Evolutionary conservation across 2,329 filamentous ascomycete genomes (phyloP).

Genomic region (Cladosporium sphaerospermum): DNA sequence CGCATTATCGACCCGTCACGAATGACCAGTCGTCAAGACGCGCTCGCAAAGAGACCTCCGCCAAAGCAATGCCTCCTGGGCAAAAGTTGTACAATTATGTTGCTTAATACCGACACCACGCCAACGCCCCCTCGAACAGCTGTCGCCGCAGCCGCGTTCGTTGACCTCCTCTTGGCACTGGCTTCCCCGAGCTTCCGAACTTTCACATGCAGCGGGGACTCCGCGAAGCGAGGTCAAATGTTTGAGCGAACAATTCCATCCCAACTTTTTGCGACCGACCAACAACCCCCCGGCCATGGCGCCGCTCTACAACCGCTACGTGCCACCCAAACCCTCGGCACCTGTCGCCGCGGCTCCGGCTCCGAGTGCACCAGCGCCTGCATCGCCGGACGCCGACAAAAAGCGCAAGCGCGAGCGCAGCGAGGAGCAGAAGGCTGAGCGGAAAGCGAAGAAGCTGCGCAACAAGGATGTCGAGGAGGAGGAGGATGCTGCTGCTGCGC

Average conservation of each 20-base stretch:
- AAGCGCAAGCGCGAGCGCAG: slow-evolving; percentile 30
- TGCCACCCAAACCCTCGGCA: slow-evolving; percentile 32
- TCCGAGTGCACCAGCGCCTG: background rate
- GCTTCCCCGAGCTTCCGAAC: background rate
- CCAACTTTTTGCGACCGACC: too few relatives aligned
- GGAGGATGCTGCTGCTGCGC: background rate
- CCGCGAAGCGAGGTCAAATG: too few relatives aligned
- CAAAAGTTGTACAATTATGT: too few relatives aligned
- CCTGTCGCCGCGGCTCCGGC: background rate
- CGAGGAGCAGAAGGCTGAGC: slow-evolving; percentile 25
- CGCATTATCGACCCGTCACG: background rate
- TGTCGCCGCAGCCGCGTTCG: background rate
- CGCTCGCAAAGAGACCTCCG: too few relatives aligned
- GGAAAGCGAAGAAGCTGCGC: slow-evolving; percentile 28
- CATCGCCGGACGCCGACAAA: slow-evolving; percentile 14
- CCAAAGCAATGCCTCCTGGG: too few relatives aligned
- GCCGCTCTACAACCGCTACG: slow-evolving; percentile 43
- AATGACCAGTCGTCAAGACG: too few relatives aligned
- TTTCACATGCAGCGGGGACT: slow-evolving; percentile 6
- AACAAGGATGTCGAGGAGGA: background rate
- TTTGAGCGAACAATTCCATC: too few relatives aligned
- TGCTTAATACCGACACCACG: too few relatives aligned
- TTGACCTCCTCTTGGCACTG: slow-evolving; percentile 6
- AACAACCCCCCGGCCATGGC: slow-evolving; percentile 28
- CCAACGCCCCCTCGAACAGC: too few relatives aligned